Conservation (phyloP, 208 protist genomes). For the Wallacemonas sp. region DNA sequence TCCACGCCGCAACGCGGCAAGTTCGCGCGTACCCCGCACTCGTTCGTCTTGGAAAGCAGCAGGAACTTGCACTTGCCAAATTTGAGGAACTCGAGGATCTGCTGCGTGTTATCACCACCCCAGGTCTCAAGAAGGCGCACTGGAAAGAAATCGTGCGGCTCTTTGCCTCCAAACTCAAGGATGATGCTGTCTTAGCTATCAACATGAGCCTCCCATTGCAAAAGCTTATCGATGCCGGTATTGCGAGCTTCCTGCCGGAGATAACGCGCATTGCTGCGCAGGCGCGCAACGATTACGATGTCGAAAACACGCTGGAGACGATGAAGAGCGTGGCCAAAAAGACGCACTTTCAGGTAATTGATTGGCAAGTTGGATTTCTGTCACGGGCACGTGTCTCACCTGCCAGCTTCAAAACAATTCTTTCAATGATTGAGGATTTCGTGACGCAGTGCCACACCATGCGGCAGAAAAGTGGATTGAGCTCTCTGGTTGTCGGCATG, state of each 20-base stretch:
- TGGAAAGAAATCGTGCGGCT: slow-evolving; percentile 86
- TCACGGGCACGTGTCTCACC: slow-evolving; percentile 1
- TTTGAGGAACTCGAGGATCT: slow-evolving; percentile 80
- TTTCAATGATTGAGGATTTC: slow-evolving; percentile 52
- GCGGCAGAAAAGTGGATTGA: slow-evolving; percentile 49
- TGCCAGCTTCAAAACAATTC: slow-evolving; percentile 3
- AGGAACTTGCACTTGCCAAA: slow-evolving; percentile 71
- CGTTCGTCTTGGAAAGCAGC: slow-evolving; percentile 71
- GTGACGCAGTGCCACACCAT: slow-evolving; percentile 46
- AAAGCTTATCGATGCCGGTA: slow-evolving; percentile 63
- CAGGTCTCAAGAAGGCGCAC: slow-evolving; percentile 82
- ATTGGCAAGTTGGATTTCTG: slow-evolving; percentile 4
- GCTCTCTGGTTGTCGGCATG: slow-evolving; percentile 48
- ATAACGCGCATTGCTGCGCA: slow-evolving; percentile 62
- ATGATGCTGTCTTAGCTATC: slow-evolving; percentile 45
- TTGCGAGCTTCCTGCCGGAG: slow-evolving; percentile 53
- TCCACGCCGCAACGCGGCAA: slow-evolving; percentile 69
- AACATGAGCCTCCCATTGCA: slow-evolving; percentile 62
- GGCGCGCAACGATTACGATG: slow-evolving; percentile 73
- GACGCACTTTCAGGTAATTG: slow-evolving; percentile 61
- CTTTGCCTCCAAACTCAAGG: slow-evolving; percentile 42
- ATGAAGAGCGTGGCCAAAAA: slow-evolving; percentile 87
- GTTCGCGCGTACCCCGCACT: slow-evolving; percentile 71
- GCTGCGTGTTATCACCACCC: slow-evolving; percentile 68
- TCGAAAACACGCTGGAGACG: slow-evolving; percentile 73